Evolutionary conservation across 495 filamentous ascomycete species (phyloP), one percentile per base, ranked within the genome.

Genomic region (Penicillium ucsense): DNA sequence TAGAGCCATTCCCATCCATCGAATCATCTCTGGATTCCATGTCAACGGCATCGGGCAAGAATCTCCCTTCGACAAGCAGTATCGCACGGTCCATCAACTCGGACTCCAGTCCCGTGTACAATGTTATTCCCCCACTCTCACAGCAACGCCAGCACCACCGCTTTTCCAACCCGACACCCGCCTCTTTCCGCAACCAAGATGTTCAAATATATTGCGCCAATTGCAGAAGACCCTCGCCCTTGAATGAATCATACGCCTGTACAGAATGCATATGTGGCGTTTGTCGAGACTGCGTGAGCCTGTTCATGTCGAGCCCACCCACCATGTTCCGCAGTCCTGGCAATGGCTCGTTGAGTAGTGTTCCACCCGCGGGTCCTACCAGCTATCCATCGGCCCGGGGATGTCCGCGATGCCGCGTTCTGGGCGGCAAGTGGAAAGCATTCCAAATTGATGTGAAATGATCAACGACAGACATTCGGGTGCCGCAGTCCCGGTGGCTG

Each of bases 181-280:
- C 67, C 4, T 69, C 65, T 31, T 69, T 63, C 55, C 63, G 65
- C 43, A 63, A 57, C 36, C 63, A 60, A 74, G 61, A 82, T 66
- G 83, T 91, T 10, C 85, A 92, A 53, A 91, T 95, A 11, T 94
- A 89, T 56, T 95, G 89, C 62, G 86, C 89, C 0, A 79, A 80
- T 11, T 95, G 89, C 60, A 83, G 84, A 50, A 78, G 82, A 12
- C 64, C 84, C 3, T 88, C 82, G 49, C 64, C 84, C 3, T 64
- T 95, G 38, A 81, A 80, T 48, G 84, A 90, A 48, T 88, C 85
- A 31, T 95, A 85, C 59, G 89, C 89, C 8, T 95, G 89, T 65
- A 94, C 89, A 0, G 89, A 95, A 60, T 95, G 89, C 61, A 94
- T 95, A 43, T 92, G 87, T 59, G 89, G 89, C 3, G 76, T 95